Evolutionary conservation across 331 rosid genomes (phyloP), one percentile per base, ranked within the genome.

Genomic region (Telfairia occidentalis): DNA sequence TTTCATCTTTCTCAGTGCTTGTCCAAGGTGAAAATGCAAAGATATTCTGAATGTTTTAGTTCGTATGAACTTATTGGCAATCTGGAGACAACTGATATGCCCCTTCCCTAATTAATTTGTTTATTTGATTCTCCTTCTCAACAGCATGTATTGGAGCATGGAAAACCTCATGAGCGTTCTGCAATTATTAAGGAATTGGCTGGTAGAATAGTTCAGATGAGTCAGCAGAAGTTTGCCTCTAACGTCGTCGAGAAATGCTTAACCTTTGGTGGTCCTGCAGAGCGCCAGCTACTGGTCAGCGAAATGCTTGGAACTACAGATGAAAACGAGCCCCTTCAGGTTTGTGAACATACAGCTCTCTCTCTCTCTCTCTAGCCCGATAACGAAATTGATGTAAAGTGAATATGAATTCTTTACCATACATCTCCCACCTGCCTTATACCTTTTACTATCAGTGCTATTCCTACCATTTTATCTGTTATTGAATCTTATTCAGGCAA

Each of bases 321-420:
- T 79, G 99, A 95, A 85, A 95, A 95, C 13, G 99, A 95, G 81
- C 99, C 99, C 55, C 97, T 95, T 85, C 99, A 95, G 99, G 99
- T 95, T 35, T 38, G 72, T 77, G 42, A 79, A 61, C 69, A 30
- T 5, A 30, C 7, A 34, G 16, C 15, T 61, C 45, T 11, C 16
- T 23, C 73, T 66, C 34, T 12, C 73, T 66, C 34, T 9, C 38
- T 28, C 37, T n/a, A 26, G 32, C 34, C 3, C n/a, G n/a, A n/a
- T 9, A 1, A 10, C 0, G 3, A 23, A 40, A 35, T 9, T n/a
- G 18, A 64, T 35, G 19, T 18, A 8, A 19, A 37, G 6, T 24
- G 73, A 11, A 40, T 40, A 5, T 40, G 35, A 66, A 66, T 40
- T 38, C 46, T 42, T 23, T 2, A 26, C 42, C 28, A n/a, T 12